Evolutionary conservation across 176 grass and related monocot genomes (phyloP), one percentile per base, ranked within the genome.

Genomic region (Zoysia japonica): DNA sequence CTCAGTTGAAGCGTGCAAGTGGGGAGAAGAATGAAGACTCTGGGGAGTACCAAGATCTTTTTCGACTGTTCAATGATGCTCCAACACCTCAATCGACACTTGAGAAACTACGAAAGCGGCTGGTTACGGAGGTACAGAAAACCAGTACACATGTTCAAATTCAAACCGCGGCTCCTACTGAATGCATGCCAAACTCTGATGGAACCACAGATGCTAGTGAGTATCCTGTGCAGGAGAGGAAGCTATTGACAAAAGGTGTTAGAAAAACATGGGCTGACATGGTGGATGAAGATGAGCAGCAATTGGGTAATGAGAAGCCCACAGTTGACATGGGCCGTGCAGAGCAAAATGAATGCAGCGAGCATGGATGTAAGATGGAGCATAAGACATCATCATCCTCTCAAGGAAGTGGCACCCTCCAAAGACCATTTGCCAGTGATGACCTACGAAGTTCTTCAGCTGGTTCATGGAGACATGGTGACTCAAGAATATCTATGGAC

Each of bases 251-350:
- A 17, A 64, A 50, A 41, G 20, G 19, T 82, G 57, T 67, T 52
- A 80, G 37, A 61, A 85, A 81, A 88, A 82, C 78, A 7, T 88
- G 82, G 89, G 78, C 85, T 71, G 89, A 91, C 68, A 85, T 89
- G 78, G 69, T 82, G 40, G 81, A 89, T 51, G 85, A 91, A 69
- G 87, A 89, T 52, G 77, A 79, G 17, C 77, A 78, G 15, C 76
- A 79, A 56, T 57, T 57, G 38, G 72, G 35, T 14, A 40, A 72
- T 75, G 36, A 3, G 51, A 63, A 78, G 65, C 56, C 60, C 17
- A 66, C 40, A 19, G 28, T 38, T 64, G 69, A 61, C 71, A 17
- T 71, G 39, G 72, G 17, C 37, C 55, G 55, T 61, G 19, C 15
- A 37, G 48, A 74, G 9, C 64, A 81, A 72, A 83, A 53, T 50